Evolutionary conservation across 2,329 filamentous ascomycete species (phyloP).

Genomic region (Alternaria tenuissima): DNA sequence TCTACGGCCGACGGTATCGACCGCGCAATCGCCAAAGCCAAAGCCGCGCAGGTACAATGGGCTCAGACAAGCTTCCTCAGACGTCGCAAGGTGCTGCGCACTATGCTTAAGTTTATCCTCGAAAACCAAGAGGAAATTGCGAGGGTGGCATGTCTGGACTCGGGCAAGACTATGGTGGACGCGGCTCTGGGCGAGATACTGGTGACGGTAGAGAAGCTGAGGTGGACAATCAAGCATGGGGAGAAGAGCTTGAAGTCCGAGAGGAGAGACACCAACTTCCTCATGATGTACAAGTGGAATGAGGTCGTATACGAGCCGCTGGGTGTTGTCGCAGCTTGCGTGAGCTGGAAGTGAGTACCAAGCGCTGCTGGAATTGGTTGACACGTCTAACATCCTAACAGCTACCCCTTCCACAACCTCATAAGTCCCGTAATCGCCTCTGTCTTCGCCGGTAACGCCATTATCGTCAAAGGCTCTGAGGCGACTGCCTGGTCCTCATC

Average conservation of each 20-base stretch:
- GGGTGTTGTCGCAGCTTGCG: conserved; percentile 88
- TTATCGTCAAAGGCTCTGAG: conserved; percentile 94
- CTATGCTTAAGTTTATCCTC: conserved; percentile 82
- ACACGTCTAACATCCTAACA: conserved; percentile 27
- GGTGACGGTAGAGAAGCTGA: conserved; percentile 90
- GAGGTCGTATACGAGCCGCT: conserved; percentile 90
- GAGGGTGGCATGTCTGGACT: conserved; percentile 85
- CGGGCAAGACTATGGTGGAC: conserved; percentile 95
- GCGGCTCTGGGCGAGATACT: conserved; percentile 93
- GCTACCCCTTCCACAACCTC: conserved; percentile 83
- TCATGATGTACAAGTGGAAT: conserved; percentile 97
- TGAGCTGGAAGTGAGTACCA: conserved; percentile 87
- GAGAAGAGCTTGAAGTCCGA: conserved; percentile 79
- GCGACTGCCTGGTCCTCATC: conserved; percentile 91
- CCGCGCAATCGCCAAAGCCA: conserved; percentile 75
- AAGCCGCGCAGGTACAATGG: conserved; percentile 80
- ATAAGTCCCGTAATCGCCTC: conserved; percentile 89
- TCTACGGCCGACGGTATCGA: conserved; percentile 81
- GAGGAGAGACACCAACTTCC: conserved; percentile 81
- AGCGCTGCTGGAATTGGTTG: background rate
- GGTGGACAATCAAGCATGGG: conserved; percentile 92
- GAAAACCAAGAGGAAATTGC: conserved; percentile 91
- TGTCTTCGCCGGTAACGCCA: conserved; percentile 88
- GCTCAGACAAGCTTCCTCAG: conserved; percentile 77
- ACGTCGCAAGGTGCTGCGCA: conserved; percentile 79